Base-by-base conservation (phyloP, 148 eudicot species). In the Rhododendron williamsianum region DNA sequence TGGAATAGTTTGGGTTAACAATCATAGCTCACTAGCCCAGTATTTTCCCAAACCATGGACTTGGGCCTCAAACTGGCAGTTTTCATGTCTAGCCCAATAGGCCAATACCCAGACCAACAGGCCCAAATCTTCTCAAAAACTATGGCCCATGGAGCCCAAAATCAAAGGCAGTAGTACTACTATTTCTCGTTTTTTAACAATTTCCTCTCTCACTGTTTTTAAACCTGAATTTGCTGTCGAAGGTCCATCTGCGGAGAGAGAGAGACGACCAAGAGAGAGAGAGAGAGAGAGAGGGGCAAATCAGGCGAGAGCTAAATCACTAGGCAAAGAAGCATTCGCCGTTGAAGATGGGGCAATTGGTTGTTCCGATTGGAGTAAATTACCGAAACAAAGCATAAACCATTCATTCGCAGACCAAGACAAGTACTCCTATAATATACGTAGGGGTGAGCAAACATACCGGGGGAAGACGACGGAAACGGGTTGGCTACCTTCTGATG, bases 401-500 rank as follows among this genome's bases (percentile, higher is more conserved):
- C 72, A 25, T 21, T 58, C 21, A 51, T 9, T 78, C 38, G 43
- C 71, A 48, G 16, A 85, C 58, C 12, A 25, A 19, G 33, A 78
- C 46, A 58, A 43, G 52, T 9, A 21, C 9, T 19, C 45, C 1
- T 7, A 6, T 4, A 19, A 58, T 21, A 19, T 21, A 54, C 60
- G 4, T 1, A 54, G 6, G 21, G 9, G 9, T 5, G 43, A 73
- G 38, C 48, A 74, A 2, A 38, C 9, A 38, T 10, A 45, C 48
- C 60, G 60, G 21, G 60, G 38, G 72, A 54, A 3, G 35, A 12
- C 74, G 38, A 10, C 35, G 65, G 1, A 45, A 15, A n/a, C 45
- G 81, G 76, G 36, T 76, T 10, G 81, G 76, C 30, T 23, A 36
- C 41, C 38, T 45, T 77, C 58, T 27, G 89, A 86, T 87, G 88